Base-by-base conservation (phyloP, 257 asterid genomes). In the Striga asiatica region DNA sequence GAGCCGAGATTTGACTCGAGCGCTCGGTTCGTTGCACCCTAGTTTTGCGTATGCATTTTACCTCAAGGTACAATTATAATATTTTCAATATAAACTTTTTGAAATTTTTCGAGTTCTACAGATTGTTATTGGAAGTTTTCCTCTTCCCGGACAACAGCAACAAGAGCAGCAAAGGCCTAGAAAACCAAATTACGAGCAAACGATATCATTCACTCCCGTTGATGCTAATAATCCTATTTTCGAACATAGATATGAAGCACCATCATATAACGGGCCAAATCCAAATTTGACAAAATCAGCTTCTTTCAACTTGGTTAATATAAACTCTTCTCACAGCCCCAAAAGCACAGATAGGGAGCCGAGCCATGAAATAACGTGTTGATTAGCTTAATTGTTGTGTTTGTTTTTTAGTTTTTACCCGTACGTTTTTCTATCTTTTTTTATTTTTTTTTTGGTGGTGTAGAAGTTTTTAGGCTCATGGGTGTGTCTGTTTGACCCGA, bases 121-220 rank as follows among this genome's bases (percentile, higher is more conserved):
- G 97, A 82, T 88, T 27, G 92, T 88, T 64, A 66, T 88, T 5
- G 97, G 86, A 34, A 82, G 89, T 69, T 88, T 88, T 69, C 51
- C 80, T 43, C 68, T 84, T 0, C 84, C 77, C 32, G 54, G 64
- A 47, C 79, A 75, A 65, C 81, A 71, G 34, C 73, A 72, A 64
- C 76, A 56, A 3, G 20, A 46, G 29, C 52, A 72, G 67, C 74
- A 49, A 24, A 80, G 75, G 56, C 27, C 50, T 1, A 84, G 78
- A 83, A 84, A 81, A 72, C 78, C 70, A 48, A 80, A 68, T 56
- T 56, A 72, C 52, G 89, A 74, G 77, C 86, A 67, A 51, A 75
- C 82, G 32, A 61, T 81, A 21, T 46, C 77, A 13, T 79, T 69
- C 31, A 61, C 75, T 8, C 61, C 83, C 20, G 25, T 55, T 45